Evolutionary conservation across 345 rosid species (phyloP), one percentile per base, ranked within the genome.

Genomic region (Dipteronia dyeriana): DNA sequence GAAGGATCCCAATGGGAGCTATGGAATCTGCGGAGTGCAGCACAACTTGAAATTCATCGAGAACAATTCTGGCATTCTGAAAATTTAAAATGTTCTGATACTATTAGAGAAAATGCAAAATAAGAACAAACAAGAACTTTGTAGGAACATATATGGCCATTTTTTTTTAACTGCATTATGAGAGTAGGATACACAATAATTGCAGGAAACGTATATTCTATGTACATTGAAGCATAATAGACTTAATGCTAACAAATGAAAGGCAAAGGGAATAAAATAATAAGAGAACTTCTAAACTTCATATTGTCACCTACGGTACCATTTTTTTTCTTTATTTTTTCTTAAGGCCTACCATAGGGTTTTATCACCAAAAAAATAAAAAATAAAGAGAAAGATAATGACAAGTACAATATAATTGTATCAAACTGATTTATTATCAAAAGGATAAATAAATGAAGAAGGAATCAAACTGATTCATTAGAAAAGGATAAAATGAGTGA

Each of bases 1-100:
- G 98, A 76, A 97, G 85, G 84, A 92, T 86, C 71, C 97, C 99
- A 57, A 92, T 97, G 75, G 98, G 95, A 78, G 99, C 99, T 75
- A 97, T 90, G 53, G 95, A 81, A 86, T 90, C 92, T 67, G 93
- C 78, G 71, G 99, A 97, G 85, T 92, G 98, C 68, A 88, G 90
- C 25, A 89, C 81, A 80, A 83, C 88, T 86, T 89, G 84, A 84
- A 79, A 94, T 75, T 94, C 94, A 84, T 94, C 97, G 66, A 97
- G 92, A 79, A 90, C 81, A 9, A 97, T 94, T 85, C 91, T 83
- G 78, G 93, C 94, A 87, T 91, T 88, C 97, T 94, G 88, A 73
- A 79, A 80, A 79, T 54, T 66, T 34, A 12, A 75, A 73, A 68
- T 38, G 76, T 78, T 68, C 73, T 47, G 63, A 56, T 56, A 64